Base-by-base conservation (phyloP, 371 early-diverging fungal species). In the Actinomortierella ambigua region DNA sequence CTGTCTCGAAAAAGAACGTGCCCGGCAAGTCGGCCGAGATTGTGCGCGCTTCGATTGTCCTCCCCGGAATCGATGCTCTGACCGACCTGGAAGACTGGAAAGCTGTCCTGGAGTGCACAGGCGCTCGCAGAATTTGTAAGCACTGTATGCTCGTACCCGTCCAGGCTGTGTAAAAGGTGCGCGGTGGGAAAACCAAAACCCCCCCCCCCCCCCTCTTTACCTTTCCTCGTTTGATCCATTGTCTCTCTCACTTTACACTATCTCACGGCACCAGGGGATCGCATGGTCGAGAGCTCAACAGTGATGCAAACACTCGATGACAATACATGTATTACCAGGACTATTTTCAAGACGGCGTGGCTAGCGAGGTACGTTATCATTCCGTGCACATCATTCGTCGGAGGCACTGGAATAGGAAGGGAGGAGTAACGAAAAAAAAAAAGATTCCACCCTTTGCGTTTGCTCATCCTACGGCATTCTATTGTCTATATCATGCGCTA, bases 11-110 rank as follows among this genome's bases (percentile, higher is more conserved):
- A 47, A 73, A 67, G 52, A 73, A 60, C n/a, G 75, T 73, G n/a
- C 76, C 76, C 1, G 76, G 76, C n/a, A 76, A 76, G 48, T 76
- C 76, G 4, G 76, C 76, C 7, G 76, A 76, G 57, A 68, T 76
- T 58, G 76, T 76, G 18, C 53, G 76, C 34, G 69, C 76, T 17
- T 69, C 65, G 29, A 69, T 69, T 15, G 51, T 63, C n/a, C 29
- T 76, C n/a, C 76, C 76, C 1, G 76, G 76, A 57, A 29, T 69
- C 44, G 69, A 76, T 41, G 76, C 69, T 28, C 69, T 65, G 44
- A 76, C 76, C 7, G 76, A 76, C 53, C 57, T 76, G 47, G 76
- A 76, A 39, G 76, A 76, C 55, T 76, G 76, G 76, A 53, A 69
- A 55, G 69, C 69, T 53, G 58, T 76, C 14, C 53, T 76, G 28